A percentile compares a stretch with the other conserved stretches of the same genome.
Evolutionary conservation across 176 grass and related monocot genomes (phyloP).

Genomic region (Eleusine coracana): DNA sequence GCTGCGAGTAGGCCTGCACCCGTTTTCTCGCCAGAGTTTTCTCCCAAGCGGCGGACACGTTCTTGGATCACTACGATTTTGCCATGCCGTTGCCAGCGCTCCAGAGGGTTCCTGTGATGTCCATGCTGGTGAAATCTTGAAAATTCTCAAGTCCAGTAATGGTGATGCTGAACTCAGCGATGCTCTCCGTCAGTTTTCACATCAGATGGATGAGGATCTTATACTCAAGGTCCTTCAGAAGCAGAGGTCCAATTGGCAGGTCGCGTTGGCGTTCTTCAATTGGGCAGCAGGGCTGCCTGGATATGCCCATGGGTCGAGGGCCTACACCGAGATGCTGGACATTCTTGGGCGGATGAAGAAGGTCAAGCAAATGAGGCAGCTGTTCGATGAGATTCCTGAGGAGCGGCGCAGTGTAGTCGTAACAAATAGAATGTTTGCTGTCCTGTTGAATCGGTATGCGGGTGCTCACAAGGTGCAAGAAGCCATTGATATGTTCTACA

Average conservation of each 20-base stretch:
- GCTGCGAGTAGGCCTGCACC: not conserved
- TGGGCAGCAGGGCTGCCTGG: conserved; percentile 40
- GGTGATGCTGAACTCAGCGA: not conserved
- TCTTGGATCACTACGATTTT: conserved; percentile 13
- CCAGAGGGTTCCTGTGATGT: not conserved
- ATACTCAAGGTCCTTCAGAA: conserved; percentile 57
- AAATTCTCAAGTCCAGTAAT: conserved; percentile 46
- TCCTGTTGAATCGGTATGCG: conserved; percentile 65
- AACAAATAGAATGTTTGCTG: conserved; percentile 64
- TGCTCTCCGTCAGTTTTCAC: conserved; percentile 35
- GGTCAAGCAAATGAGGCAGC: conserved; percentile 55
- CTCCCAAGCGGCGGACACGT: not conserved
- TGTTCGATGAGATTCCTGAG: conserved; percentile 60
- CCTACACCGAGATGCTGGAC: conserved; percentile 64
- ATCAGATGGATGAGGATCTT: conserved; percentile 50
- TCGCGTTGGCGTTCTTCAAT: conserved; percentile 53
- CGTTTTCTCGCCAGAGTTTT: not conserved
- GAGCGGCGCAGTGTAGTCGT: not conserved
- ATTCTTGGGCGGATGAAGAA: conserved; percentile 85
- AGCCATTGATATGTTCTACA: conserved; percentile 65
- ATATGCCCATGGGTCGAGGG: conserved; percentile 48
- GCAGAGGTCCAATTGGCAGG: conserved; percentile 68
- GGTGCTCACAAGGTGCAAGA: conserved; percentile 70
- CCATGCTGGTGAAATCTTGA: conserved; percentile 18
- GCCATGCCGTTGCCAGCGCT: not conserved